Evolutionary conservation across 768 basidiomycete species (phyloP).

Genomic region (Lactifluus echinatus): DNA sequence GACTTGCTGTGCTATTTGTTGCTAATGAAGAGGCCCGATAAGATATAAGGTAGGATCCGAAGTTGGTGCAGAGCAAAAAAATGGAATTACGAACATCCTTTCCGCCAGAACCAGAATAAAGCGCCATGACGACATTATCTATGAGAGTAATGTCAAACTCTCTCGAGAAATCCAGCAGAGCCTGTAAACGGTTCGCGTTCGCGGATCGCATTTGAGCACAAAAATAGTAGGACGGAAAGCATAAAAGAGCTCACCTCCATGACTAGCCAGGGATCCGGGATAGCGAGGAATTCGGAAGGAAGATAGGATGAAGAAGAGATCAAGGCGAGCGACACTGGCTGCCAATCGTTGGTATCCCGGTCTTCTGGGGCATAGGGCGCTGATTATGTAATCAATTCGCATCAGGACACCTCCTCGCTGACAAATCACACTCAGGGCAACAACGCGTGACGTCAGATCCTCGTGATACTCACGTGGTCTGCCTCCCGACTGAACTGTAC

Average conservation of each 20-base stretch:
- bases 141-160: conserved; percentile 90
- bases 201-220: neutral
- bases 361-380: conserved; percentile 19
- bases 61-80: neutral
- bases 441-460: conserved; percentile 20
- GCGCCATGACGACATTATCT: conserved; percentile 88
- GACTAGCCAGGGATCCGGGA: conserved; percentile 4
- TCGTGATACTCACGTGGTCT: conserved; percentile 9
- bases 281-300: neutral
- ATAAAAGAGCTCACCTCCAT: conserved; percentile 7
- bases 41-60: conserved; percentile 6
- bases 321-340: conserved; percentile 1
- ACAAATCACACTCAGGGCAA: neutral
- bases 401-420: neutral
- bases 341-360: conserved; percentile 16
- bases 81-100: conserved; percentile 51
- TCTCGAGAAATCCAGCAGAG: conserved; percentile 84
- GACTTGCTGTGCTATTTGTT: conserved; percentile 89
- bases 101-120: conserved; percentile 74
- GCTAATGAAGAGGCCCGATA: conserved; percentile 38
- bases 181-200: conserved; percentile 42
- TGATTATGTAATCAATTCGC: conserved; percentile 15
- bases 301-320: neutral
- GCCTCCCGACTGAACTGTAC: no score
- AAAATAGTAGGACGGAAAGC: neutral